Evolutionary conservation across 2,329 filamentous ascomycete species (phyloP).

Genomic region (Paracamarosporium sp.): DNA sequence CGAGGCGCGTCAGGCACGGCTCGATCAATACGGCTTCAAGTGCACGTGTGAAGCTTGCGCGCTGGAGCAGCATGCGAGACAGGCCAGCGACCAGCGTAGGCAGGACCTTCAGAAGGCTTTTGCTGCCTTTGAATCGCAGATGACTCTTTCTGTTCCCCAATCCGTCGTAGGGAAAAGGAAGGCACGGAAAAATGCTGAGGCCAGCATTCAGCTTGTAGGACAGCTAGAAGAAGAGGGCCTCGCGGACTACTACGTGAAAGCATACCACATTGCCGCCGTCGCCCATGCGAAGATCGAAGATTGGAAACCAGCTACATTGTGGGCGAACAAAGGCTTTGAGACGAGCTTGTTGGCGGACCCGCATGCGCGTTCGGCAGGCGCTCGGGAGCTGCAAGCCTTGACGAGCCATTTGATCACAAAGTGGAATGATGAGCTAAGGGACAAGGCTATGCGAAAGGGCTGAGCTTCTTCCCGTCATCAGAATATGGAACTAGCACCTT

Average conservation of each 20-base stretch:
- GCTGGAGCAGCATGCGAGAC: constrained; percentile 18
- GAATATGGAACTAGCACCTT: no score
- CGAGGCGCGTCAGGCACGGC: constrained; percentile 36
- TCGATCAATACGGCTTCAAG: constrained; percentile 45
- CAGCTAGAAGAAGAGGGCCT: constrained; percentile 43
- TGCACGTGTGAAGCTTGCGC: constrained; percentile 48
- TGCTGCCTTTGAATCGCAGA: constrained; percentile 31
- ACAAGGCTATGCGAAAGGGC: constrained; percentile 12
- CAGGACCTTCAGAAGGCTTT: constrained; percentile 35
- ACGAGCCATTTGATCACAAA: constrained; percentile 35
- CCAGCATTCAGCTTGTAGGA: constrained; percentile 33
- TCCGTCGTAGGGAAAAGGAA: constrained; percentile 27
- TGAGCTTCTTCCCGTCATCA: background rate
- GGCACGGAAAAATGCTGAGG: constrained; percentile 33
- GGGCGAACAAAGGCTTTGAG: constrained; percentile 40
- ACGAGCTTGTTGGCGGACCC: constrained; percentile 37
- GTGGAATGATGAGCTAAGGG: constrained; percentile 37
- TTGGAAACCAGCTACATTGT: constrained; percentile 39
- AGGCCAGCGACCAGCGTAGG: constrained; percentile 36
- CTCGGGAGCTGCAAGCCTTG: constrained; percentile 37
- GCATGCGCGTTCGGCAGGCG: constrained; percentile 22
- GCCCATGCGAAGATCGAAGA: constrained; percentile 34
- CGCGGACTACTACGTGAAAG: constrained; percentile 43
- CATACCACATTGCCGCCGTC: constrained; percentile 40
- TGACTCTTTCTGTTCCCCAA: constrained; percentile 28